phyloP scores from a whole-genome alignment of 345 rosid species.

The Salix suchowensis region DNA sequence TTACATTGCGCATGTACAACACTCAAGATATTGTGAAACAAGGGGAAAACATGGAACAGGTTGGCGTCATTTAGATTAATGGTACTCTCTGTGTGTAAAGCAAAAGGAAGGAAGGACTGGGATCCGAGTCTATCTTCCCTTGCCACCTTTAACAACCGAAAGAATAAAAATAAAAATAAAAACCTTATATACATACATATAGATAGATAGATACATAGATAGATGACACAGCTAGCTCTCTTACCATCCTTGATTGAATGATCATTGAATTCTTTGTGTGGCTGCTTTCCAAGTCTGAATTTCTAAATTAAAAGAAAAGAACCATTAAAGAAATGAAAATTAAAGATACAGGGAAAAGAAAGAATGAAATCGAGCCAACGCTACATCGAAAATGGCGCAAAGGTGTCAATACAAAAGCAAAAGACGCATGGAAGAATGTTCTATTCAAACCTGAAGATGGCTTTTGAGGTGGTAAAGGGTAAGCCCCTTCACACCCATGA shows the following conservation, averaged over 20 bases:
- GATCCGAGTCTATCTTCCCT: neutral
- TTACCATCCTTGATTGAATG: constrained; percentile 90
- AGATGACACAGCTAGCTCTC: constrained; percentile 28
- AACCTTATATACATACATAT: constrained; percentile 23
- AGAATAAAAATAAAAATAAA: neutral
- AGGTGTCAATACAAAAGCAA: constrained; percentile 2
- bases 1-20: neutral
- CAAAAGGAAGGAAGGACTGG: neutral
- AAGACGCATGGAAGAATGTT: constrained; percentile 18
- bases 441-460: constrained; percentile 92
- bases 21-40: neutral
- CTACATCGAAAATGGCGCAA: constrained; percentile 18
- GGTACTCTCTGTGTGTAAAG: neutral
- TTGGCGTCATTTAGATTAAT: neutral
- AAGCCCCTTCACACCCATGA: constrained; percentile 99
- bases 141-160: neutral
- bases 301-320: constrained; percentile 44
- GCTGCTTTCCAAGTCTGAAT: constrained; percentile 99
- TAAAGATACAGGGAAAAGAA: constrained; percentile 6
- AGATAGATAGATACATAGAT: no score
- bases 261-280: constrained; percentile 96
- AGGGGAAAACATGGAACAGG: neutral
- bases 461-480: constrained; percentile 99
- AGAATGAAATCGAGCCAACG: constrained; percentile 16
- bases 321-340: constrained; percentile 2